Percentiles rank a stretch among this genome's conserved stretches.
phyloP scores from a whole-genome alignment of 2,329 filamentous ascomycete genomes.

The Colletotrichum eremochloae region DNA sequence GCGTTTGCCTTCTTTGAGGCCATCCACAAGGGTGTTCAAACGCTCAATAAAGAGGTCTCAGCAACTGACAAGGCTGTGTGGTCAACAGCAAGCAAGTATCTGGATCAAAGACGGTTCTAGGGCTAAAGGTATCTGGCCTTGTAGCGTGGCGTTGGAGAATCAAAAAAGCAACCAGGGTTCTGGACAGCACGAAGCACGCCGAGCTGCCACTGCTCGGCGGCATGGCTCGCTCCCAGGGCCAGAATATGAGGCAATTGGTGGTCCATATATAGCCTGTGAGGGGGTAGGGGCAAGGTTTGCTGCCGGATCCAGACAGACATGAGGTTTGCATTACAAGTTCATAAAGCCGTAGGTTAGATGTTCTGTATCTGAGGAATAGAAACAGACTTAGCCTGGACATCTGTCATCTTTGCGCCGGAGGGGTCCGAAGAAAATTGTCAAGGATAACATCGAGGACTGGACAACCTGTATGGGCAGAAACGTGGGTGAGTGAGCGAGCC shows the following conservation, averaged over 20 bases:
- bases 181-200: slow-evolving; percentile 31
- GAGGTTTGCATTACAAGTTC: slow-evolving; percentile 35
- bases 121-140: slow-evolving; percentile 26
- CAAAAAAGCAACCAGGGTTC: slow-evolving; percentile 39
- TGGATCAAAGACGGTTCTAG: slow-evolving; percentile 60
- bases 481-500: no score
- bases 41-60: slow-evolving; percentile 62
- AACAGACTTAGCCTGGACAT: slow-evolving; percentile 27
- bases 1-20: slow-evolving; percentile 71
- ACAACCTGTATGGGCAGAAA: not conserved
- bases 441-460: not conserved
- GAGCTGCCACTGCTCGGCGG: slow-evolving; percentile 2
- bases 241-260: slow-evolving; percentile 37
- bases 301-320: slow-evolving; percentile 15
- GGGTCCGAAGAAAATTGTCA: not conserved
- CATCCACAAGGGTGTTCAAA: slow-evolving; percentile 69
- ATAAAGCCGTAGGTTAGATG: slow-evolving; percentile 39
- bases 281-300: slow-evolving; percentile 9
- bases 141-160: slow-evolving; percentile 42
- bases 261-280: slow-evolving; percentile 30
- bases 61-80: slow-evolving; percentile 64
- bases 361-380: slow-evolving; percentile 31
- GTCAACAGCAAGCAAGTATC: slow-evolving; percentile 68
- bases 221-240: slow-evolving; percentile 16
- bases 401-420: no score